Evolutionary conservation across 1,284 basidiomycete genomes (phyloP).

Genomic region (Moesziomyces sp.): DNA sequence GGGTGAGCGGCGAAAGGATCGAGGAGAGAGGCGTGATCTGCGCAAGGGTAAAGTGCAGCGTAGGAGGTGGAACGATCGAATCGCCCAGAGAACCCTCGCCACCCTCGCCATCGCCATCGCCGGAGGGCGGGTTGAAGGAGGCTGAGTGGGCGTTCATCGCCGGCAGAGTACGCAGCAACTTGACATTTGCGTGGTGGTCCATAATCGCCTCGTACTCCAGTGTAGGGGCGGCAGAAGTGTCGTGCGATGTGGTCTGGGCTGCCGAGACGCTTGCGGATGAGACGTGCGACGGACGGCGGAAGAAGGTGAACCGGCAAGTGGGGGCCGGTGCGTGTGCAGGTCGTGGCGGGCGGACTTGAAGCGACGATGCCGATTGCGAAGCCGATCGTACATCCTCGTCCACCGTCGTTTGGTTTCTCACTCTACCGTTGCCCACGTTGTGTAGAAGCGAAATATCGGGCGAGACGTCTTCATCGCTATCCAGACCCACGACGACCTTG

Average conservation of each 20-base stretch:
- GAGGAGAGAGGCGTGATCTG: conserved; percentile 16
- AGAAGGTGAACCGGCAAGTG: conserved; percentile 34
- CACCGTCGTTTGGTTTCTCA: too few species aligned
- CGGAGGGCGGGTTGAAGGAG: neutral
- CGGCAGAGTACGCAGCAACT: conserved; percentile 2
- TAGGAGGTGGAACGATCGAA: conserved; percentile 40
- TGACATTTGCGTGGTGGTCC: too few species aligned
- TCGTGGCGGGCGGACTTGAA: conserved; percentile 14
- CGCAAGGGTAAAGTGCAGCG: conserved; percentile 22
- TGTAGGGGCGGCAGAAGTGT: neutral
- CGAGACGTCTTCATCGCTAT: neutral
- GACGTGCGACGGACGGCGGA: conserved; percentile 3
- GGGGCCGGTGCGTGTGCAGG: neutral
- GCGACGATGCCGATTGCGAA: conserved; percentile 13
- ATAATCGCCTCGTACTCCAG: too few species aligned
- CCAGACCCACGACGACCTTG: conserved; percentile 2
- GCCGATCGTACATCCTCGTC: too few species aligned
- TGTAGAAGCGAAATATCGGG: too few species aligned
- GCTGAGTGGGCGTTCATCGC: conserved; percentile 16
- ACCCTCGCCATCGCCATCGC: neutral
- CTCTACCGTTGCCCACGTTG: too few species aligned
- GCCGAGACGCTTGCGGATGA: neutral
- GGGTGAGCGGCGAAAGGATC: conserved; percentile 16
- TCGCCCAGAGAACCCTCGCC: neutral
- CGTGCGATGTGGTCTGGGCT: neutral